Conservation (phyloP, 345 rosid species). For the Melaleuca alternifolia region DNA sequence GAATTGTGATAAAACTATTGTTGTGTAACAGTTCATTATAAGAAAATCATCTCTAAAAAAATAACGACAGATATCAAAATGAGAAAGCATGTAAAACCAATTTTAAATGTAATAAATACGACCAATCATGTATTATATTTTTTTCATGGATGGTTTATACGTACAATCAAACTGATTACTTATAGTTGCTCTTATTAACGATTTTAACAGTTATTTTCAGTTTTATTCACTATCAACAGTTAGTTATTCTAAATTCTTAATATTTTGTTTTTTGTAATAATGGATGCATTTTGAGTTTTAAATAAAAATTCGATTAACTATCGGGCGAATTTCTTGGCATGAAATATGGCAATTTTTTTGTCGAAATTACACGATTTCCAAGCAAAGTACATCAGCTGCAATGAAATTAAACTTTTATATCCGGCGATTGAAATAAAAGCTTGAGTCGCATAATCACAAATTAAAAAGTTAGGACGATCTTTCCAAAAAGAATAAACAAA, state of each 20-base stretch:
- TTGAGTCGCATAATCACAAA: background rate
- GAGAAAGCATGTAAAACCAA: background rate
- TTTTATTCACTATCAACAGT: background rate
- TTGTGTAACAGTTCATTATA: background rate
- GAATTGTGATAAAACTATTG: background rate
- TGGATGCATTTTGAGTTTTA: background rate
- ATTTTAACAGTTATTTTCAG: background rate
- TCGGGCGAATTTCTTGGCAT: fast-evolving
- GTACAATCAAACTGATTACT: background rate
- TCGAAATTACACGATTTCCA: background rate
- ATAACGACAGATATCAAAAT: background rate
- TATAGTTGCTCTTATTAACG: background rate
- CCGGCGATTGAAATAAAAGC: background rate
- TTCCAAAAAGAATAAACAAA: background rate
- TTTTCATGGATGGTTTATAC: background rate
- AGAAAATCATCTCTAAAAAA: background rate
- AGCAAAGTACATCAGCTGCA: background rate
- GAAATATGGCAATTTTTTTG: background rate
- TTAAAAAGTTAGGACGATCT: background rate
- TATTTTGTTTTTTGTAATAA: background rate
- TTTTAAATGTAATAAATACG: background rate
- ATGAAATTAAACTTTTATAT: background rate
- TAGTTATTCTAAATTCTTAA: background rate
- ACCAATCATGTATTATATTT: background rate
- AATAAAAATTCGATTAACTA: background rate